A percentile compares a stretch with the other conserved stretches of the same genome.
Conservation (phyloP, 306 rosid genomes). For the Betula pendula region DNA sequence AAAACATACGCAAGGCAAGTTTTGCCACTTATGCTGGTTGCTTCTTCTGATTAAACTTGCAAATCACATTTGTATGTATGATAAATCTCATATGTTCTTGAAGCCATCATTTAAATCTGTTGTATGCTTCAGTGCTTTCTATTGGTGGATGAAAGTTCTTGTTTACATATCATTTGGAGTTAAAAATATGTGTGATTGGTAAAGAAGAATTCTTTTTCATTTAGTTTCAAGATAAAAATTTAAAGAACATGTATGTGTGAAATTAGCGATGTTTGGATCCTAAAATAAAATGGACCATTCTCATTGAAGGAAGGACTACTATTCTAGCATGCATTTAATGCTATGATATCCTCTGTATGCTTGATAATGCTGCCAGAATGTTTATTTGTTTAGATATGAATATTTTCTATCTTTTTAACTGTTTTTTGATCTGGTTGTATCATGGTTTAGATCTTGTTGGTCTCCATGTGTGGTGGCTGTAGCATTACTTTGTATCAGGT, state of each 20-base stretch:
- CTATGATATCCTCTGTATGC: background rate
- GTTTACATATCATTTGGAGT: background rate
- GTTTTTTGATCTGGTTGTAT: too few relatives aligned
- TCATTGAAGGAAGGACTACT: background rate
- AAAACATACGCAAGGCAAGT: constrained; percentile 75
- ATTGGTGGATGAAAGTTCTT: background rate
- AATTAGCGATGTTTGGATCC: background rate
- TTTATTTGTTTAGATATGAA: too few relatives aligned
- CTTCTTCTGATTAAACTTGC: background rate
- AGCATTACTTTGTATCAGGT: too few relatives aligned
- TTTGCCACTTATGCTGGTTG: constrained; percentile 15
- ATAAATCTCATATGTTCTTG: background rate
- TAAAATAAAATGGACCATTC: background rate
- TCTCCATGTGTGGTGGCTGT: too few relatives aligned
- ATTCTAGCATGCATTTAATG: background rate
- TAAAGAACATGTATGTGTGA: background rate
- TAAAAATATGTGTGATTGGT: background rate
- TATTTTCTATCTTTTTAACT: too few relatives aligned
- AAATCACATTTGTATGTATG: constrained; percentile 3
- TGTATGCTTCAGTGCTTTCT: background rate
- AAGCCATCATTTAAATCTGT: background rate
- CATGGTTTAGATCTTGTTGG: too few relatives aligned
- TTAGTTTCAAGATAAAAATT: background rate
- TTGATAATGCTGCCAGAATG: background rate
- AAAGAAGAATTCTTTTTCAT: background rate